These are phyloP conservation scores for Oxyria digyna DNA, from an alignment of 148 eudicot species.

Conservation along the genomic window DNA sequence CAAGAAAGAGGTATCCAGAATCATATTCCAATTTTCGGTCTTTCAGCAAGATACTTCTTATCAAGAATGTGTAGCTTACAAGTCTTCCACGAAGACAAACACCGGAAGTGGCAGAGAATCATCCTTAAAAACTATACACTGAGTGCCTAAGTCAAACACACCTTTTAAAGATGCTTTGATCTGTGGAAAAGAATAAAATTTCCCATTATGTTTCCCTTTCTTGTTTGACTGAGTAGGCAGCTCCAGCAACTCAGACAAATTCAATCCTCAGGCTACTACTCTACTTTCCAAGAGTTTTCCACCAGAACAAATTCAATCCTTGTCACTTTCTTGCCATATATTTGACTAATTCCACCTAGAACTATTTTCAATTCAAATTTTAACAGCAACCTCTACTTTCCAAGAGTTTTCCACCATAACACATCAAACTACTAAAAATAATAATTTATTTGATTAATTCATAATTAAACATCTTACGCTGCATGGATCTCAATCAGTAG, in stretches of 20 bases:
- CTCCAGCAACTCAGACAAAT: slow-evolving; percentile 2
- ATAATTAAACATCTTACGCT: background rate
- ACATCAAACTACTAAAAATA: background rate
- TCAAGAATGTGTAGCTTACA: background rate
- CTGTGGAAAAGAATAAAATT: background rate
- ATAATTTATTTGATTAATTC: background rate
- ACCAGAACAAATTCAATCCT: too few relatives aligned
- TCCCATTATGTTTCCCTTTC: background rate
- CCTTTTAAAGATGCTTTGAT: background rate
- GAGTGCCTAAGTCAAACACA: background rate
- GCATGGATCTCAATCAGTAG: slow-evolving; percentile 3
- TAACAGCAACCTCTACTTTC: background rate
- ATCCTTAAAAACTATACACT: background rate
- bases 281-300: too few relatives aligned
- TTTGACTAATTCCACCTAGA: background rate
- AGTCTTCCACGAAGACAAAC: background rate
- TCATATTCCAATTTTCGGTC: background rate
- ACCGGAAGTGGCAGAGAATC: background rate
- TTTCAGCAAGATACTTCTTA: background rate
- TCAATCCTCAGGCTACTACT: background rate
- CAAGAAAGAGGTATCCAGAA: background rate
- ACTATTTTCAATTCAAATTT: slow-evolving; percentile 2
- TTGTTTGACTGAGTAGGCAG: slow-evolving; percentile 4
- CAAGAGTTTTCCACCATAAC: background rate
- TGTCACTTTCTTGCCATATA: background rate